phyloP scores from a whole-genome alignment of 2,329 filamentous ascomycete genomes.

The Neofusicoccum cordaticola region DNA sequence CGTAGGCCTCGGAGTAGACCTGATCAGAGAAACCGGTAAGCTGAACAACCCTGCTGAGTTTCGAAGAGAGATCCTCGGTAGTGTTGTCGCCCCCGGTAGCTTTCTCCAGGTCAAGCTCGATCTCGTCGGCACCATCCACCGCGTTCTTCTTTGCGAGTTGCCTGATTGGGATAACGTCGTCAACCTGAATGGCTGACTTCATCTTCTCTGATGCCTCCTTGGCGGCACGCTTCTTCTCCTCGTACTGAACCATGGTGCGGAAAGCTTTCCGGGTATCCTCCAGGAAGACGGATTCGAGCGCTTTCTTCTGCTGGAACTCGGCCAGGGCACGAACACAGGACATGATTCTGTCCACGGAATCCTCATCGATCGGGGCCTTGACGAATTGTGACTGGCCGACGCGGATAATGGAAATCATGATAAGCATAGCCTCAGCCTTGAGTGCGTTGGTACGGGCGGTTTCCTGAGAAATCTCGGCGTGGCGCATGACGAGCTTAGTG shows the following conservation, averaged over 20 bases:
- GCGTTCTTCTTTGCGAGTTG: conserved; percentile 91
- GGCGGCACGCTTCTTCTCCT: conserved; percentile 95
- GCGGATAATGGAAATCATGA: conserved; percentile 98
- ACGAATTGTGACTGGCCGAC: conserved; percentile 99
- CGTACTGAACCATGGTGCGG: conserved; percentile 92
- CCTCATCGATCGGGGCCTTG: conserved; percentile 94
- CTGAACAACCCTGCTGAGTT: conserved; percentile 93
- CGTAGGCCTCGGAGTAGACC: conserved; percentile 98
- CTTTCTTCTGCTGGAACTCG: conserved; percentile 84
- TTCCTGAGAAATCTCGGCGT: conserved; percentile 88
- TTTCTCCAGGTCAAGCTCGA: conserved; percentile 86
- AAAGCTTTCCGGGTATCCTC: conserved; percentile 95
- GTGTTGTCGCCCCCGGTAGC: conserved; percentile 87
- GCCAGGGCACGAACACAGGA: conserved; percentile 89
- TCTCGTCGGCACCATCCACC: conserved; percentile 76
- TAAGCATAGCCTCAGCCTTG: conserved; percentile 95
- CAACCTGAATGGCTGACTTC: conserved; percentile 90
- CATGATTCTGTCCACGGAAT: conserved; percentile 98
- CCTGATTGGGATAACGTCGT: conserved; percentile 89
- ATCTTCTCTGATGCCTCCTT: conserved; percentile 91
- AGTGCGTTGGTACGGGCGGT: conserved; percentile 86
- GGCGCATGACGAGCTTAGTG: conserved; percentile 96
- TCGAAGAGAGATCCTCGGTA: conserved; percentile 84
- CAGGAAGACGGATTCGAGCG: conserved; percentile 87
- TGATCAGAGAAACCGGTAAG: conserved; percentile 97